Evolutionary conservation across 2,329 filamentous ascomycete genomes (phyloP), one percentile per base, ranked within the genome.

Genomic region (Tolypocladium capitatum): DNA sequence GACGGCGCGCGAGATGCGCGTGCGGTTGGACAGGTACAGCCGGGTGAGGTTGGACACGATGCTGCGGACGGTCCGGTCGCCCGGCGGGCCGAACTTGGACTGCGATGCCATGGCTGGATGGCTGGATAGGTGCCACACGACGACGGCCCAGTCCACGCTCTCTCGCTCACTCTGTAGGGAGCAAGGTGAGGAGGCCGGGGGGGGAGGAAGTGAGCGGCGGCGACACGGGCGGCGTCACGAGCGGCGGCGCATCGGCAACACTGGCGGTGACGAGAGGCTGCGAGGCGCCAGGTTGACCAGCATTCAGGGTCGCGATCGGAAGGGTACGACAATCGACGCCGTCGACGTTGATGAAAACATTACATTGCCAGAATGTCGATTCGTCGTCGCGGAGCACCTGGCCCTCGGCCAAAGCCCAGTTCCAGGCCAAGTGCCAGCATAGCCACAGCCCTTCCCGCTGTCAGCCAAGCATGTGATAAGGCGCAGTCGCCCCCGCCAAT

Each of bases 21-120:
- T 87, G 56, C 89, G 86, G 67, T 94, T 81, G 52, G 77, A 74
- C 53, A 91, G 74, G 67, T 95, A 95, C 44, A 88, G 74, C 45
- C 73, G 66, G 3, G 83, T 83, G 52, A 94, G 70, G 55, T 81
- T 74, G 51, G 78, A 73, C 60, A 90, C 66, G 56, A 84, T 66
- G 60, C 73, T 72, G 58, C 81, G 79, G 59, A 90, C 61, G 49
- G 79, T 82, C 55, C 78, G 77, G 56, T 85, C 79, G 51, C 74
- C 66, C 40, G 68, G 64, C 35, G 81, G 70, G 43, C 74, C 68
- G 52, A 88, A 69, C 63, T 89, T 91, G 46, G 87, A 91, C 61
- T 84, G 83, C 49, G 71, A 79, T 51, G 83, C 84, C 86, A 91
- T 91, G 55, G 54, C 58, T 46, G 48, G 44, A 21, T 5, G 31